Evolutionary conservation across 106 monocot species (phyloP).

Genomic region (Allium cepa): DNA sequence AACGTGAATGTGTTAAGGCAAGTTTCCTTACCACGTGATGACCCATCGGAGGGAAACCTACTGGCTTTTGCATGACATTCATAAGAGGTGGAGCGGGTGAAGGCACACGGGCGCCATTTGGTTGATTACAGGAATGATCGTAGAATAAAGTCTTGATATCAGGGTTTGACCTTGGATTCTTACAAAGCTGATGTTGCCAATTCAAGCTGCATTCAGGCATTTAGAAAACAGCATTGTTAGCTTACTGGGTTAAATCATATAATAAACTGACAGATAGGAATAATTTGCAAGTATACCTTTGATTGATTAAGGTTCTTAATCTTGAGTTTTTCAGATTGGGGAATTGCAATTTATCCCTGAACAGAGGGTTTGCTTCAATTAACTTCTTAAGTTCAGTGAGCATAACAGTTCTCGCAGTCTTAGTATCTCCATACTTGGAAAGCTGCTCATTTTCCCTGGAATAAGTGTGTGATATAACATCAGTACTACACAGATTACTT

Average conservation of each 20-base stretch:
- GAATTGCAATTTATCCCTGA: slow-evolving; percentile 6
- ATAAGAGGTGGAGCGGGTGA: slow-evolving; percentile 13
- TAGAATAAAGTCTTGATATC: slow-evolving; percentile 63
- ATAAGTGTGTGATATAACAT: neutral
- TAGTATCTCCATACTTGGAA: slow-evolving; percentile 7
- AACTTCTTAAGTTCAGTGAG: slow-evolving; percentile 39
- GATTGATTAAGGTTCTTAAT: slow-evolving; percentile 4
- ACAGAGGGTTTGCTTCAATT: slow-evolving; percentile 31
- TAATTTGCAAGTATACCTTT: slow-evolving; percentile 3
- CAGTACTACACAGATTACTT: too few relatives aligned
- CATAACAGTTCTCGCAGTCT: neutral
- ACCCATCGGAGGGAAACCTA: slow-evolving; percentile 1
- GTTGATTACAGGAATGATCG: slow-evolving; percentile 64
- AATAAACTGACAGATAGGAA: neutral
- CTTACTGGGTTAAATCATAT: too few relatives aligned
- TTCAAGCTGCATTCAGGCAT: slow-evolving; percentile 31
- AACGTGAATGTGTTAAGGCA: too few relatives aligned
- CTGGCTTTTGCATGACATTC: slow-evolving; percentile 1
- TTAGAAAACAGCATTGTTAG: neutral
- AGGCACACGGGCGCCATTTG: slow-evolving; percentile 27
- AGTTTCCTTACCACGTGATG: slow-evolving; percentile 5
- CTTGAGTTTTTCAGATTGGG: slow-evolving; percentile 5
- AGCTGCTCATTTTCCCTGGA: slow-evolving; percentile 7
- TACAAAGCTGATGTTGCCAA: slow-evolving; percentile 70
- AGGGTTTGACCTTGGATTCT: slow-evolving; percentile 57